These are phyloP conservation scores for Penicillium goetzii DNA, from an alignment of 495 filamentous ascomycete species.

Conservation along the genomic window DNA sequence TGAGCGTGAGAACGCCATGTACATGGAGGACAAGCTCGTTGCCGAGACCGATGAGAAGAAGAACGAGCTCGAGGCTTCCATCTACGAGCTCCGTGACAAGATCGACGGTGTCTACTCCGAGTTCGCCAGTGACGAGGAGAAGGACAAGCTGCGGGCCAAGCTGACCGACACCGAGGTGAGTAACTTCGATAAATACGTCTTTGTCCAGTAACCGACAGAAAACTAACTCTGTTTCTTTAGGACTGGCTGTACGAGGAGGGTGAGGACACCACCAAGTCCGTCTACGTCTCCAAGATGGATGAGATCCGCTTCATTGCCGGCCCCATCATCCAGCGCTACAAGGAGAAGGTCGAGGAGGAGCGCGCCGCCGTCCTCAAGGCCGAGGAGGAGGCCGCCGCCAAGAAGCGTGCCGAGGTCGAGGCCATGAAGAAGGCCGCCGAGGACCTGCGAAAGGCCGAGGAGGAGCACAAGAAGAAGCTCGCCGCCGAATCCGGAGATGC, in stretches of 20 bases:
- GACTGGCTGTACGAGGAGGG: conserved; percentile 99
- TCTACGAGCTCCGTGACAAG: conserved; percentile 95
- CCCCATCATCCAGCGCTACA: conserved; percentile 91
- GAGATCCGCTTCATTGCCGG: conserved; percentile 90
- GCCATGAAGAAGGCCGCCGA: conserved; percentile 60
- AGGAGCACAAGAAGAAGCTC: conserved; percentile 43
- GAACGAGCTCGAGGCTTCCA: conserved; percentile 97
- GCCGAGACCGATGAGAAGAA: conserved; percentile 99
- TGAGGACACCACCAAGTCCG: conserved; percentile 89
- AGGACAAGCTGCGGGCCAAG: conserved; percentile 78
- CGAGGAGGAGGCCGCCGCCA: conserved; percentile 80
- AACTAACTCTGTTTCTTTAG: conserved; percentile 46
- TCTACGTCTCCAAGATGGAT: conserved; percentile 93
- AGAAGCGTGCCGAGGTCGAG: conserved; percentile 76
- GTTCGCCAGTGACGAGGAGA: conserved; percentile 91
- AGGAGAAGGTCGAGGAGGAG: conserved; percentile 91
- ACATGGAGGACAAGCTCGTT: conserved; percentile 98
- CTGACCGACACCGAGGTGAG: conserved; percentile 82
- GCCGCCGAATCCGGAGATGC: conserved; percentile 49
- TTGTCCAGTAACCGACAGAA: not conserved
- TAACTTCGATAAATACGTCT: not conserved
- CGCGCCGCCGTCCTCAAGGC: conserved; percentile 74
- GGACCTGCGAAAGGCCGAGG: conserved; percentile 55
- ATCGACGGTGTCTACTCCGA: conserved; percentile 87
- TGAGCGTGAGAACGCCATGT: conserved; percentile 88